Evolutionary conservation across 2,329 filamentous ascomycete genomes (phyloP).

Genomic region (Scytalidium sp.): DNA sequence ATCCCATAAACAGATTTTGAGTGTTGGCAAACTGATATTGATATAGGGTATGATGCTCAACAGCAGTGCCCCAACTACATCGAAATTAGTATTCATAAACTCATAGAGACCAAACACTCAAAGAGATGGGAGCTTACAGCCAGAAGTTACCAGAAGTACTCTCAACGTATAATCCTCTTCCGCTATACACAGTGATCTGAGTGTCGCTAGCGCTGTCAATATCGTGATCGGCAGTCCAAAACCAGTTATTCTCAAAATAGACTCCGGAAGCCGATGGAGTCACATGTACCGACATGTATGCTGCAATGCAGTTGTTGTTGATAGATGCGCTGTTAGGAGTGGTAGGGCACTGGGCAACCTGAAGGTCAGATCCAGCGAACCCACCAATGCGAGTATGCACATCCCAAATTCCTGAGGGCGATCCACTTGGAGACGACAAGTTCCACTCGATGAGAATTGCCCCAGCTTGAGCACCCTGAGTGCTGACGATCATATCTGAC

Average conservation of each 20-base stretch:
- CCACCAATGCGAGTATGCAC: constrained; percentile 33
- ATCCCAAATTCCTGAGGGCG: constrained; percentile 56
- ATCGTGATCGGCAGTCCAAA: constrained; percentile 41
- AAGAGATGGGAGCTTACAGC: constrained; percentile 39
- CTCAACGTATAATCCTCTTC: constrained; percentile 44
- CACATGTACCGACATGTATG: constrained; percentile 31
- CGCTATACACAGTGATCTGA: constrained; percentile 51
- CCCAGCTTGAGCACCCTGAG: constrained; percentile 51
- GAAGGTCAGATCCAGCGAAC: constrained; percentile 30
- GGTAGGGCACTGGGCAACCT: constrained; percentile 45
- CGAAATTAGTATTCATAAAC: constrained; percentile 54
- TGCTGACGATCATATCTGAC: constrained; percentile 60
- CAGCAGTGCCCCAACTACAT: constrained; percentile 42
- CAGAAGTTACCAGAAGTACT: constrained; percentile 43
- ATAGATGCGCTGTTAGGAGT: constrained; percentile 36
- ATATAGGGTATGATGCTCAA: constrained; percentile 51
- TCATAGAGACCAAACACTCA: constrained; percentile 17
- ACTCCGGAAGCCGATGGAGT: constrained; percentile 35
- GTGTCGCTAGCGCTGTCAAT: constrained; percentile 36
- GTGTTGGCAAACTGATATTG: constrained; percentile 45
- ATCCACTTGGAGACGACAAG: constrained; percentile 45
- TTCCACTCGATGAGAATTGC: constrained; percentile 67
- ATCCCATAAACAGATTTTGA: constrained; percentile 6
- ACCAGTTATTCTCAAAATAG: constrained; percentile 45
- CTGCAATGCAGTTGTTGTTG: constrained; percentile 30